Evolutionary conservation across 495 filamentous ascomycete species (phyloP).

Genomic region (Cercophora samala): DNA sequence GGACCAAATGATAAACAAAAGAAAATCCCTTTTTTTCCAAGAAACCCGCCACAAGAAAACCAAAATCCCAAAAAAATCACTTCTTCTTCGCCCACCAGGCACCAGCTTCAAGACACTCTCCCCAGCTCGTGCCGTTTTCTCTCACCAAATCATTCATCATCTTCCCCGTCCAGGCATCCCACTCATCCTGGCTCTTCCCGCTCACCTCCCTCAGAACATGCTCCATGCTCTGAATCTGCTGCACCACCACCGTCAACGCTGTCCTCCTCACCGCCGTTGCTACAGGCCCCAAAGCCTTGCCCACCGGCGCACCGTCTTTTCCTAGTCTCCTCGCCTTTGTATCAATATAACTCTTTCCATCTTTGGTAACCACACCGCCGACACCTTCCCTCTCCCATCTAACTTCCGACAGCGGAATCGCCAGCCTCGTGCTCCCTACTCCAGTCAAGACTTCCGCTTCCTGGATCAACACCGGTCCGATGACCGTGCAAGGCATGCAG

Average conservation of each 20-base stretch:
- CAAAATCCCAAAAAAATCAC: constrained; percentile 12
- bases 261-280: constrained; percentile 74
- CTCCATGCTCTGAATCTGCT: constrained; percentile 85
- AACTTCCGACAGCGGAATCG: constrained; percentile 80
- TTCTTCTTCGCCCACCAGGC: constrained; percentile 74
- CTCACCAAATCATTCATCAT: constrained; percentile 83
- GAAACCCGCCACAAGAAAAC: not conserved
- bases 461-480: constrained; percentile 74
- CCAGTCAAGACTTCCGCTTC: constrained; percentile 69
- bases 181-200: constrained; percentile 84
- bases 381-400: constrained; percentile 83
- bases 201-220: constrained; percentile 76
- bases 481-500: constrained; percentile 73
- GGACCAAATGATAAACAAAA: not conserved
- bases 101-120: constrained; percentile 88
- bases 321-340: constrained; percentile 30
- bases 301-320: constrained; percentile 16
- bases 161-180: constrained; percentile 84
- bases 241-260: constrained; percentile 74
- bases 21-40: not conserved
- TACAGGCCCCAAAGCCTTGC: constrained; percentile 59
- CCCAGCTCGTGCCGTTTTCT: constrained; percentile 71
- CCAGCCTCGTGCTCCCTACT: constrained; percentile 70
- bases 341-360: constrained; percentile 50
- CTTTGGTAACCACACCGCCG: constrained; percentile 52